These are phyloP conservation scores for Albifimbria verrucaria DNA, from an alignment of 2,329 filamentous ascomycete genomes.

Conservation along the genomic window DNA sequence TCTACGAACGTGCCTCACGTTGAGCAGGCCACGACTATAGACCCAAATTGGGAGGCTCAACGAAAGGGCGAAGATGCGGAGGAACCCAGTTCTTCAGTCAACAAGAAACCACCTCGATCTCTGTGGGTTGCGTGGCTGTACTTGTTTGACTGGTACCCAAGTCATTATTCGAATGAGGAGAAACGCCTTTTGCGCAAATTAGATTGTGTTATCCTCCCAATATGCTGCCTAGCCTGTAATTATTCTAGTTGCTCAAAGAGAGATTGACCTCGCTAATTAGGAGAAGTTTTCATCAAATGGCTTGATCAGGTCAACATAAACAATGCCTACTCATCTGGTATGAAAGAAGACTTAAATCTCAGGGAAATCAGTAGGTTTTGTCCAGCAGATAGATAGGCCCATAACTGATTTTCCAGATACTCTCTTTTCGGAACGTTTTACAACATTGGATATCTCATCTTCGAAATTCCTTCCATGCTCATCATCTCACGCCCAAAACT, in stretches of 20 bases:
- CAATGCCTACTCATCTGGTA: constrained; percentile 35
- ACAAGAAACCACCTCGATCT: constrained; percentile 10
- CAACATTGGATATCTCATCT: constrained; percentile 23
- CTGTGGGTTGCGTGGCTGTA: constrained; percentile 23
- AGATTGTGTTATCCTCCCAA: constrained; percentile 24
- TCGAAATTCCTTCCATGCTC: constrained; percentile 20
- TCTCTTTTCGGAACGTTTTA: constrained; percentile 21
- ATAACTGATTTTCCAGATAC: constrained; percentile 10
- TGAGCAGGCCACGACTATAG: too few relatives aligned
- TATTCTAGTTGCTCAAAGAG: too few relatives aligned
- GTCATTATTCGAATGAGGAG: constrained; percentile 26
- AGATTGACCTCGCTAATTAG: not conserved
- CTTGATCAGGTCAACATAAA: constrained; percentile 35
- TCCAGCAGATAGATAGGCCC: not conserved
- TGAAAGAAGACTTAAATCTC: constrained; percentile 32
- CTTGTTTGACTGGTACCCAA: constrained; percentile 28
- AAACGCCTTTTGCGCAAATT: constrained; percentile 20
- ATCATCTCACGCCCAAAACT: constrained; percentile 18
- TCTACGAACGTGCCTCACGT: too few relatives aligned
- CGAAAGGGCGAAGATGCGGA: too few relatives aligned
- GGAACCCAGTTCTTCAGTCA: too few relatives aligned
- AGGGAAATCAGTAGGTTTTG: constrained; percentile 14
- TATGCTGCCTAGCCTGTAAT: constrained; percentile 27
- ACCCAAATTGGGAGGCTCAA: too few relatives aligned
- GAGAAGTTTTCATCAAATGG: constrained; percentile 9